These are phyloP conservation scores for Daldinia childiae DNA, from an alignment of 495 filamentous ascomycete species.

Conservation along the genomic window DNA sequence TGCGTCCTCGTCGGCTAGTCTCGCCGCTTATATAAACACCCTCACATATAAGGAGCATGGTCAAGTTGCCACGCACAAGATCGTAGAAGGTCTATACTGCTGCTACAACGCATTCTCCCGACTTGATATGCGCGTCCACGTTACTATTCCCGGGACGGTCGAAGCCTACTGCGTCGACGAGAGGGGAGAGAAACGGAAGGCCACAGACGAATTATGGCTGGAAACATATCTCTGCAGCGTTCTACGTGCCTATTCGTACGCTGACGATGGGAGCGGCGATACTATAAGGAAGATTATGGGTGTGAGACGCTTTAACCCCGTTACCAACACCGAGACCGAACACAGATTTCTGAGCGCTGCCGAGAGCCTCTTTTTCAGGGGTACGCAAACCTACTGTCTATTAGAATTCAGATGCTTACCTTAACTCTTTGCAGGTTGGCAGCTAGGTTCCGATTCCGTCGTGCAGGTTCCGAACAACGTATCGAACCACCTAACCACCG, in stretches of 20 bases:
- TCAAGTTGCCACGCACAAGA: constrained; percentile 80
- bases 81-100: constrained; percentile 93
- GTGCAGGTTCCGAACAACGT: constrained; percentile 97
- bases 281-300: constrained; percentile 93
- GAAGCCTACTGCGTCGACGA: constrained; percentile 98
- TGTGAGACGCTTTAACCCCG: constrained; percentile 93
- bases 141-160: constrained; percentile 93
- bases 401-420: not conserved
- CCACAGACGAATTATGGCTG: constrained; percentile 92
- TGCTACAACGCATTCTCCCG: constrained; percentile 99
- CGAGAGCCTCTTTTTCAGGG: constrained; percentile 93
- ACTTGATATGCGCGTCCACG: constrained; percentile 97
- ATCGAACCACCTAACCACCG: constrained; percentile 92
- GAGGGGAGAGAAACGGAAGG: constrained; percentile 88
- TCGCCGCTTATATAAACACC: constrained; percentile 98
- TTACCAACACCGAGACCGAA: constrained; percentile 96
- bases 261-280: constrained; percentile 91
- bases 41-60: constrained; percentile 88
- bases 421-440: constrained; percentile 70
- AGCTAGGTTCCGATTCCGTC: constrained; percentile 94
- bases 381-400: constrained; percentile 54
- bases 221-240: constrained; percentile 97
- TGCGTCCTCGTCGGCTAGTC: constrained; percentile 94
- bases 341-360: constrained; percentile 96
- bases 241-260: constrained; percentile 92